A percentile compares a stretch with the other conserved stretches of the same genome.
Conservation (phyloP, 257 asterid species). For the Verbena officinalis region DNA sequence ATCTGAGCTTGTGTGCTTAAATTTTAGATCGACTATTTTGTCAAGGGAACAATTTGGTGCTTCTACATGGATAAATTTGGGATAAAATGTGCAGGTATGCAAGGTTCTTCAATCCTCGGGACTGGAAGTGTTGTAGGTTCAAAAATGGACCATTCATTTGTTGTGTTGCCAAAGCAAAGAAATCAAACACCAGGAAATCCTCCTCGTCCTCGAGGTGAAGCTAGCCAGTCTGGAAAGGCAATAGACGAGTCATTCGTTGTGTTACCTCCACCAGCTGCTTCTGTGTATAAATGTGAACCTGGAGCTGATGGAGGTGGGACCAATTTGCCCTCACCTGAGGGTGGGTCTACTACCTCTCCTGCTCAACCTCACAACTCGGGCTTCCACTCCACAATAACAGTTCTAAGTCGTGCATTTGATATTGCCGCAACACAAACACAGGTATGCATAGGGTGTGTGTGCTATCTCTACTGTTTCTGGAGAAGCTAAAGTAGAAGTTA, state of each 20-base stretch:
- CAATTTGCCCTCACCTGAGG: slow-evolving; percentile 61
- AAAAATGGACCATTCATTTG: slow-evolving; percentile 83
- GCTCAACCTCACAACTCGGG: slow-evolving; percentile 76
- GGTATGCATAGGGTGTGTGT: slow-evolving; percentile 49
- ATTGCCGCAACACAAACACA: slow-evolving; percentile 88
- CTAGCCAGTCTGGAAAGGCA: slow-evolving; percentile 72
- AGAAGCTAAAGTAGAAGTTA: no score
- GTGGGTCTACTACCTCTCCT: slow-evolving; percentile 48
- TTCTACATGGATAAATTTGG: slow-evolving; percentile 30
- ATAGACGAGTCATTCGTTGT: slow-evolving; percentile 97
- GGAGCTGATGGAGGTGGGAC: slow-evolving; percentile 68
- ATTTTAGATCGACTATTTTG: background rate
- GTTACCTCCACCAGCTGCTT: slow-evolving; percentile 98
- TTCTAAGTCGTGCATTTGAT: slow-evolving; percentile 89
- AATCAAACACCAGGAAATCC: slow-evolving; percentile 65
- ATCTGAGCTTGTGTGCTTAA: background rate
- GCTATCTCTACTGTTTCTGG: no score
- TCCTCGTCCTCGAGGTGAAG: slow-evolving; percentile 72
- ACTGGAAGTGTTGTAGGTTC: slow-evolving; percentile 65
- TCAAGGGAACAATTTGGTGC: background rate
- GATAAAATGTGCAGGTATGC: slow-evolving; percentile 62
- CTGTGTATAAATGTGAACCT: slow-evolving; percentile 80
- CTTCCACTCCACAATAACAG: slow-evolving; percentile 84
- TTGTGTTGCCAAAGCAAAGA: slow-evolving; percentile 85
- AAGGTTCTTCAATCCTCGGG: slow-evolving; percentile 72